Base-by-base conservation (phyloP, 2,329 filamentous ascomycete genomes). In the Dothistroma pini region DNA sequence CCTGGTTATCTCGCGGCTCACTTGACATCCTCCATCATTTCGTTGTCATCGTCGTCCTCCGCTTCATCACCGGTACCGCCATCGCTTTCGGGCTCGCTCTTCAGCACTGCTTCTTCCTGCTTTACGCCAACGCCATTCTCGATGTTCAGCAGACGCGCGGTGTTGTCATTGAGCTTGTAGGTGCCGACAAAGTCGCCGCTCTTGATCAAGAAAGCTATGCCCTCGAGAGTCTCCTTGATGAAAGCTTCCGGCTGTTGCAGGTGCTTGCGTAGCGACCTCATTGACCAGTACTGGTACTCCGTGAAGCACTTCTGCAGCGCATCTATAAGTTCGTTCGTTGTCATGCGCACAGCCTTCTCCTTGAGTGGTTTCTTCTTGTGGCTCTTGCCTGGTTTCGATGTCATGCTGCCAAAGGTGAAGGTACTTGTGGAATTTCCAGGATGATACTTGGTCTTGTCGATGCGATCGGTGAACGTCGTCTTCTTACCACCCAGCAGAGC, bases 181-280 rank as follows among this genome's bases (percentile, higher is more conserved):
- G 89, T 88, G 74, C 92, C 93, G 56, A 90, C 89, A 73, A 96
- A 96, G 2, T 86, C 84, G 29, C 93, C 93, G 52, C 86, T 88
- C 75, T 92, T 90, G 73, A 96, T 88, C 63, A 96, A 78, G 21
- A 89, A 85, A 0, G 91, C 93, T 62, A 97, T 85, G 71, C 91
- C 87, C 64, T 93, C 89, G 67, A 99, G 78, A 0, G 88, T 89
- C 73, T 95, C 86, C 58, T 93, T 91, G 63, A 99, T 84, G 75
- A 93, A 97, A n/a, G 89, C 87, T 74, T 97, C 95, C 1, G 95
- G 95, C 77, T 99, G 95, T 62, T 88, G 85, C 44, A 96, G 84
- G 63, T 84, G 80, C 55, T 86, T 82, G 65, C 91, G 91, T 68
- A 99, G 84, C 5, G 89, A 86, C 72, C 91, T 93, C 82, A 97